Evolutionary conservation across 768 basidiomycete species (phyloP).

Genomic region (Suillus paluster): DNA sequence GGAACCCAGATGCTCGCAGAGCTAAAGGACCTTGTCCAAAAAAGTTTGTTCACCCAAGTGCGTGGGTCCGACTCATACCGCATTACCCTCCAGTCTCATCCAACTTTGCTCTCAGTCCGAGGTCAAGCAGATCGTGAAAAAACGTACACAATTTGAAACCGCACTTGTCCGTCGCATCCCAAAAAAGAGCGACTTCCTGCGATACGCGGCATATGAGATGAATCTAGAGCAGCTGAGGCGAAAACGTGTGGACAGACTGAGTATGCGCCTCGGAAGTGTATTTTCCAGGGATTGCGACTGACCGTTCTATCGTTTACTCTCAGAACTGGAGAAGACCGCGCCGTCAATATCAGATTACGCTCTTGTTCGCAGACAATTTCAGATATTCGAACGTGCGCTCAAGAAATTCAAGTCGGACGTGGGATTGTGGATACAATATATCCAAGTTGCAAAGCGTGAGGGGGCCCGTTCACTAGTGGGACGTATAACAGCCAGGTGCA

Average conservation of each 20-base stretch:
- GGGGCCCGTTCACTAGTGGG: conserved; percentile 81
- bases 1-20: conserved; percentile 84
- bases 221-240: conserved; percentile 78
- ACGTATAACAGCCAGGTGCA: conserved; percentile 80
- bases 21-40: conserved; percentile 90
- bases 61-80: conserved; percentile 24
- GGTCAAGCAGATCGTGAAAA: conserved; percentile 82
- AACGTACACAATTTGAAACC: conserved; percentile 82
- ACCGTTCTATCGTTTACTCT: conserved; percentile 2
- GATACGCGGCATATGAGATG: conserved; percentile 94
- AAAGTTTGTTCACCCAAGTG: conserved; percentile 82
- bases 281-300: not conserved
- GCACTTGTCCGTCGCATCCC: conserved; percentile 82
- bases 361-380: conserved; percentile 81
- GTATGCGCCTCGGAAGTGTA: conserved; percentile 46
- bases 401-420: conserved; percentile 89
- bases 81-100: conserved; percentile 2
- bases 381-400: conserved; percentile 89
- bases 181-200: conserved; percentile 86
- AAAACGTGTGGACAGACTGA: conserved; percentile 73
- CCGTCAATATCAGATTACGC: conserved; percentile 84
- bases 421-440: conserved; percentile 87
- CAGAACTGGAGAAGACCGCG: conserved; percentile 40
- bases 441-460: conserved; percentile 81
- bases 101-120: conserved; percentile 56